phyloP scores from a whole-genome alignment of 2,329 filamentous ascomycete genomes.

The Clonostachys solani region DNA sequence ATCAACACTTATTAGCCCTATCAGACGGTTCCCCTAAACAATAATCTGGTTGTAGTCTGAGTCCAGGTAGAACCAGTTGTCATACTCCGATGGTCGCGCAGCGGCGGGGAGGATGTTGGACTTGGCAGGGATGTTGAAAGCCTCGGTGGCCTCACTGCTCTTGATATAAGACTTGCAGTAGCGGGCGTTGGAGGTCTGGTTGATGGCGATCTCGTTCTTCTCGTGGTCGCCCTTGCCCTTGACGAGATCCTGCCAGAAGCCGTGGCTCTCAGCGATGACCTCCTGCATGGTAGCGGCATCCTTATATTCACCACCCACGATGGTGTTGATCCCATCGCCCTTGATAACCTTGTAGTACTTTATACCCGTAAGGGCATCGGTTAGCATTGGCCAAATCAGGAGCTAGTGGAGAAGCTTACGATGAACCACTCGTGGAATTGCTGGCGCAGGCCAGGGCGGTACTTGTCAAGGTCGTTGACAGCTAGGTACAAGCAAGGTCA shows the following conservation, averaged over 20 bases:
- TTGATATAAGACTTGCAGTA: slow-evolving; percentile 23
- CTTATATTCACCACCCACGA: slow-evolving; percentile 28
- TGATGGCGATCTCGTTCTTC: slow-evolving; percentile 26
- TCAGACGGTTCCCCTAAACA: slow-evolving; percentile 5
- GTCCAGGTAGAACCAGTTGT: slow-evolving; percentile 31
- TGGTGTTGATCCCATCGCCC: slow-evolving; percentile 25
- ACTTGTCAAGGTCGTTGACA: slow-evolving; percentile 28
- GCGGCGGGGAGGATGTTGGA: slow-evolving; percentile 20
- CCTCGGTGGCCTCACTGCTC: slow-evolving; percentile 20
- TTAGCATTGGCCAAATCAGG: not conserved
- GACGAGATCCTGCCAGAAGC: slow-evolving; percentile 31
- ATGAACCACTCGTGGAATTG: slow-evolving; percentile 32
- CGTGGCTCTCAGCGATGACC: slow-evolving; percentile 27
- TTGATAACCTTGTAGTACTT: slow-evolving; percentile 35
- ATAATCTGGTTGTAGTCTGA: slow-evolving; percentile 20
- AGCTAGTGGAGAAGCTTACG: slow-evolving; percentile 11
- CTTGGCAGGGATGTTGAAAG: slow-evolving; percentile 21
- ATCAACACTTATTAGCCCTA: not conserved
- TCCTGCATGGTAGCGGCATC: slow-evolving; percentile 21
- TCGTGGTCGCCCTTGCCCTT: slow-evolving; percentile 25
- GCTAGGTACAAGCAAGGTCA: slow-evolving; percentile 15
- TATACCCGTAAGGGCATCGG: not conserved
- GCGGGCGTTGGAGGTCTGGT: slow-evolving; percentile 28
- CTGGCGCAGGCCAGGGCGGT: slow-evolving; percentile 26
- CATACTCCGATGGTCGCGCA: slow-evolving; percentile 21